Evolutionary conservation across 306 rosid species (phyloP), one percentile per base, ranked within the genome.

Genomic region (Leucaena leucocephala): DNA sequence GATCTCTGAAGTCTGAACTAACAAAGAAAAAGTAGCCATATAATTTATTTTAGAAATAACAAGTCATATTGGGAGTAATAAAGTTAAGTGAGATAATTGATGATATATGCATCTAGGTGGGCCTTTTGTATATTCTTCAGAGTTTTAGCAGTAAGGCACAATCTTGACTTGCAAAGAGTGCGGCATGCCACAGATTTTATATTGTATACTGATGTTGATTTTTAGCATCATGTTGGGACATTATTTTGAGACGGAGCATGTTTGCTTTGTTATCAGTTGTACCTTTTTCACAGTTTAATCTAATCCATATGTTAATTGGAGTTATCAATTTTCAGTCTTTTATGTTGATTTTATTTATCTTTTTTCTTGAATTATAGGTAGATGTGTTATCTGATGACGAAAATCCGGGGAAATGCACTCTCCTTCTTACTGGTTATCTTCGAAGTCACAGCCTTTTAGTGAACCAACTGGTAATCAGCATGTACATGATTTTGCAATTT

Each of bases 341-440:
- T 63, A 50, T 69, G 38, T 59, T 58, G 62, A 82, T 71, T 68
- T 74, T 42, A 38, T 42, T 65, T 40, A 42, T 78, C 19, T 66
- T 22, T 69, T 59, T 5, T 76, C 71, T 16, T 75, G 13, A 74
- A 75, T 70, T 65, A 38, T 85, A 95, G 99, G 94, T 90, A 76
- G 93, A 91, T 77, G 62, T 82, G 73, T 75, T 83, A 39, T 79
- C 73, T 68, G 73, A 80, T 80, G 80, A 87, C 77, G 83, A 58
- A 44, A 77, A 81, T 76, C 66, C 83, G 5, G 96, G 81, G 78
- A 90, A 82, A 72, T 84, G 93, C 71, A 95, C 88, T 61, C 90
- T 95, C 75, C 77, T 90, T 77, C 90, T 95, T 82, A 89, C 94
- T 22, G 98, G 99, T 55, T 95, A 91, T 82, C 76, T 95, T 52